phyloP scores from a whole-genome alignment of 371 early-diverging fungal species.

The Catenaria anguillulae region DNA sequence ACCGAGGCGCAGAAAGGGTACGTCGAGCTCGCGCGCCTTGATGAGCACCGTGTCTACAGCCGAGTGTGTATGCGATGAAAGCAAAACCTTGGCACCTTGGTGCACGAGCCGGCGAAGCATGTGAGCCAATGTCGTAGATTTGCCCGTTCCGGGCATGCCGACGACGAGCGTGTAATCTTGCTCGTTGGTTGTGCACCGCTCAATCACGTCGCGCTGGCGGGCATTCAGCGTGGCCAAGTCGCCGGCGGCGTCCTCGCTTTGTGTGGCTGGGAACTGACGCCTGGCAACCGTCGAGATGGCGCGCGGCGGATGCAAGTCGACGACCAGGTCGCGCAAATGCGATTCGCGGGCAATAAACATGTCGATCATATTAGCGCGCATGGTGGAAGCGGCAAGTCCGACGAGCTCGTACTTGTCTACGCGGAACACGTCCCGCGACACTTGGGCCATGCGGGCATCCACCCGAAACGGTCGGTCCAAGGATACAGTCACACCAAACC shows the following conservation, averaged over 20 bases:
- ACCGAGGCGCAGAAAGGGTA: constrained; percentile 60
- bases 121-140: constrained; percentile 80
- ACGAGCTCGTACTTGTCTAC: constrained; percentile 73
- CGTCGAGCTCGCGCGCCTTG: constrained; percentile 46
- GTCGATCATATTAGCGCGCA: constrained; percentile 59
- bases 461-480: constrained; percentile 51
- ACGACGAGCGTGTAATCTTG: constrained; percentile 82
- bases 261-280: no score
- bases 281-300: no score
- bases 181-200: not conserved
- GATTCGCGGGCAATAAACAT: constrained; percentile 26
- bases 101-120: constrained; percentile 57
- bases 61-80: constrained; percentile 91
- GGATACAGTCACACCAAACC: constrained; percentile 31
- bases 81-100: constrained; percentile 59
- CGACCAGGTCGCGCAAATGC: constrained; percentile 33
- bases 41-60: constrained; percentile 88
- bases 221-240: constrained; percentile 14
- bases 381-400: constrained; percentile 35
- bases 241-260: constrained; percentile 4
- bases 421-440: constrained; percentile 32
- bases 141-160: constrained; percentile 99
- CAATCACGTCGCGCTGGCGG: constrained; percentile 10
- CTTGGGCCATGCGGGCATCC: constrained; percentile 30
- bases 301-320: constrained; percentile 56